These are phyloP conservation scores for Trifolium repens DNA, from an alignment of 306 rosid genomes.

Conservation along the genomic window DNA sequence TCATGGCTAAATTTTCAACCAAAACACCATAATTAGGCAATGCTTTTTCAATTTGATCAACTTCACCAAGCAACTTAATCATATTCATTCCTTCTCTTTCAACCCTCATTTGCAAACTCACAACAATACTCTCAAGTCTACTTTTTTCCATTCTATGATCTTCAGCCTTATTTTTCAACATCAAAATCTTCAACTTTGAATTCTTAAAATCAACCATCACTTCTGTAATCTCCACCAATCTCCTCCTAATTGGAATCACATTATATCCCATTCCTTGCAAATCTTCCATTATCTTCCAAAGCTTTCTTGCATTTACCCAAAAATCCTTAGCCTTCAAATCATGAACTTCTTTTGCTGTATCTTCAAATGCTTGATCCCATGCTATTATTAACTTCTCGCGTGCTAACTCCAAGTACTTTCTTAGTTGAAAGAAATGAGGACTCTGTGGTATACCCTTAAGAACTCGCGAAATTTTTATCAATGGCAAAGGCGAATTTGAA, in stretches of 20 bases:
- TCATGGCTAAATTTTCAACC: constrained; percentile 15
- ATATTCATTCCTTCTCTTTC: constrained; percentile 12
- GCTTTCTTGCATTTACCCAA: background rate
- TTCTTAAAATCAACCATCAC: constrained; percentile 1
- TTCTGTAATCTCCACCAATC: constrained; percentile 32
- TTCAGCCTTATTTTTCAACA: constrained; percentile 29
- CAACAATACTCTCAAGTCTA: constrained; percentile 26
- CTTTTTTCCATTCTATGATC: constrained; percentile 30
- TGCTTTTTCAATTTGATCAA: constrained; percentile 10
- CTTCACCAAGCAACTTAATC: background rate
- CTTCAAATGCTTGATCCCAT: constrained; percentile 43
- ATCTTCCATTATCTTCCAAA: constrained; percentile 40
- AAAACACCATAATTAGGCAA: constrained; percentile 22
- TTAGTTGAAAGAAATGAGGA: constrained; percentile 38
- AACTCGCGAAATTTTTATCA: constrained; percentile 33
- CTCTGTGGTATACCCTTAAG: constrained; percentile 41
- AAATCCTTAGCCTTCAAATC: constrained; percentile 3
- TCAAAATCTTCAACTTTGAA: constrained; percentile 6
- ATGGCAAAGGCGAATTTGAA: background rate
- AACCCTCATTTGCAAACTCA: constrained; percentile 5
- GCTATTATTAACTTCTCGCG: constrained; percentile 25
- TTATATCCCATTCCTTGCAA: constrained; percentile 43
- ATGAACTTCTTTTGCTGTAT: background rate
- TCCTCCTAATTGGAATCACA: constrained; percentile 35
- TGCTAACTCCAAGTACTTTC: constrained; percentile 14